Percentiles rank a stretch among this genome's conserved stretches.
These are phyloP conservation scores for Rhizophora apiculata DNA, from an alignment of 345 rosid species.

Conservation along the genomic window DNA sequence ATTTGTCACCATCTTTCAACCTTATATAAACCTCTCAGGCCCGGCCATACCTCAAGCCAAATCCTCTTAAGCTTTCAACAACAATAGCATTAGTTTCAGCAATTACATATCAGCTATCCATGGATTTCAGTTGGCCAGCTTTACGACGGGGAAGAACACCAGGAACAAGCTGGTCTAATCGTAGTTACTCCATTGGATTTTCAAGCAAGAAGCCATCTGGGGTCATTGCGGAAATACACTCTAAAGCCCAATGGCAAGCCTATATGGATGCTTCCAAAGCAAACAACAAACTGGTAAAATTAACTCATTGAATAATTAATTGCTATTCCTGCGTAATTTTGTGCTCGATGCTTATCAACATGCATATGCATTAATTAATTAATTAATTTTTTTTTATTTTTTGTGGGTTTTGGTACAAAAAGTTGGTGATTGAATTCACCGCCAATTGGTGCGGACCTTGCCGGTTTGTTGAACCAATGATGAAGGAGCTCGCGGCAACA, in stretches of 20 bases:
- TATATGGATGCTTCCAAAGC: slow-evolving; percentile 50
- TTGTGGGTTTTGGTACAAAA: slow-evolving; percentile 10
- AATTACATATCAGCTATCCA: background rate
- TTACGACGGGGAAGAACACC: slow-evolving; percentile 22
- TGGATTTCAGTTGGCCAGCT: slow-evolving; percentile 8
- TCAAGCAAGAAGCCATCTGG: slow-evolving; percentile 6
- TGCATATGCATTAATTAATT: too few species aligned
- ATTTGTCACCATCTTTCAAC: background rate
- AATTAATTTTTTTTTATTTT: background rate
- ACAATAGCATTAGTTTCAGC: background rate
- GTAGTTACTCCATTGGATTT: background rate
- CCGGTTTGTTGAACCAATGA: slow-evolving; percentile 46
- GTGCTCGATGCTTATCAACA: background rate
- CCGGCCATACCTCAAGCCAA: background rate
- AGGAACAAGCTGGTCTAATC: slow-evolving; percentile 18
- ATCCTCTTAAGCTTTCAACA: too few species aligned
- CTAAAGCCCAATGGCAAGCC: slow-evolving; percentile 53
- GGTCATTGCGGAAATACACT: slow-evolving; percentile 46
- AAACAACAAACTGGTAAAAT: slow-evolving; percentile 56
- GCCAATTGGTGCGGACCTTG: slow-evolving; percentile 87
- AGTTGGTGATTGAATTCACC: slow-evolving; percentile 73
- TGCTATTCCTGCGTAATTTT: background rate
- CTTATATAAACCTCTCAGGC: slow-evolving; percentile 23
- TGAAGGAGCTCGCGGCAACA: slow-evolving; percentile 51
- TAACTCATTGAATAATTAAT: too few species aligned